Base-by-base conservation (phyloP, 108 stramenopile genomes). In the Ochromonas danica region DNA sequence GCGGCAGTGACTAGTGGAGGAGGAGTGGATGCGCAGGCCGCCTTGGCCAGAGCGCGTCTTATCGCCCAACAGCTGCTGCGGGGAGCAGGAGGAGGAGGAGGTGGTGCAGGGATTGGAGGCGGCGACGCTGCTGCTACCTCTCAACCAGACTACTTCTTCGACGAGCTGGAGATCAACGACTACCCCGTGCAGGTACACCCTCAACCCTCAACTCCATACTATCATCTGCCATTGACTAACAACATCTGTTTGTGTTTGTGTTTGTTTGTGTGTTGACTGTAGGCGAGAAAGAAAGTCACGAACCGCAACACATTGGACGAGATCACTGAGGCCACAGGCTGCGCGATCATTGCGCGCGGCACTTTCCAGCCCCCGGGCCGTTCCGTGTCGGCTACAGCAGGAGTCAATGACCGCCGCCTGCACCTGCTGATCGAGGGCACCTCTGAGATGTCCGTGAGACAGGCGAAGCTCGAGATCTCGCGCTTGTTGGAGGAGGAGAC, bases 101-200 rank as follows among this genome's bases (percentile, higher is more conserved):
- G 43, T 10, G 36, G n/a, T 51, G 33, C 70, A 22, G 14, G 35
- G 31, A 17, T 39, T 38, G 71, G 33, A 36, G 63, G 33, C 14
- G 17, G 30, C 25, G 33, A 74, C 40, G 28, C 38, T 33, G 43
- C 43, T 30, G 28, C 27, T 17, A 70, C 17, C n/a, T 17, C 33
- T 14, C 81, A 62, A 35, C 43, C 27, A 10, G 75, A 72, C 79
- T 84, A 86, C 82, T 85, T 84, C 74, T 40, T 41, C 27, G 85
- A 85, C 42, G 83, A 85, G 61, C 39, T 86, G 43, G 86, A 83
- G 43, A 85, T 86, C 70, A 86, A 86, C 72, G 86, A 86, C 80
- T 86, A 61, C 61, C 45, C 78, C 6, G 3, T 38, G 25, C 78
- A 78, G 40, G 74, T 41, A 77, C n/a, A n/a, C n/a, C n/a, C n/a